phyloP scores from a whole-genome alignment of 352 stramenopile genomes.

The Globisporangium rhizosaccharum region DNA sequence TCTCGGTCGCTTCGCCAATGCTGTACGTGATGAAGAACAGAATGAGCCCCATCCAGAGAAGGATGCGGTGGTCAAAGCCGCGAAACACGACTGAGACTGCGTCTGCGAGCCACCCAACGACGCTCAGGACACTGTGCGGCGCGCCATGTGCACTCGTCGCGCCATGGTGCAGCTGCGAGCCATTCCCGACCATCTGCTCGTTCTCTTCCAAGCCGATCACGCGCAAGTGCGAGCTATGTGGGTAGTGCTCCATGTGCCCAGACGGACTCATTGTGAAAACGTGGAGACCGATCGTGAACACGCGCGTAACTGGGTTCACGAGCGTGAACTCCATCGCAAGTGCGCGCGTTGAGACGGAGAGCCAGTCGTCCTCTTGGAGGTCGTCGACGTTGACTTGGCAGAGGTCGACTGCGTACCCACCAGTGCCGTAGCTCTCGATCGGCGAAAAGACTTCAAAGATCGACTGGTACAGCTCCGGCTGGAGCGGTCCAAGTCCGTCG shows the following conservation, averaged over 20 bases:
- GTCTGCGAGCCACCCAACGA: neutral
- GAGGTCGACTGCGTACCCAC: slow-evolving; percentile 73
- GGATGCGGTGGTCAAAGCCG: slow-evolving; percentile 48
- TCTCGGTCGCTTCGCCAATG: slow-evolving; percentile 71
- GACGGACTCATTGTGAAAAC: slow-evolving; percentile 79
- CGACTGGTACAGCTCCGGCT: slow-evolving; percentile 53
- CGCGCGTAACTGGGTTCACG: slow-evolving; percentile 84
- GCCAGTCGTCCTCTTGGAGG: slow-evolving; percentile 63
- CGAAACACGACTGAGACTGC: slow-evolving; percentile 18
- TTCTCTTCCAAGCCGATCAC: slow-evolving; percentile 71
- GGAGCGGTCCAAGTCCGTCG: slow-evolving; percentile 51
- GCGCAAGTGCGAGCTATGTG: slow-evolving; percentile 76
- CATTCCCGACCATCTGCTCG: slow-evolving; percentile 17
- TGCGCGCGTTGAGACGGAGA: slow-evolving; percentile 76
- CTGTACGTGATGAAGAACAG: slow-evolving; percentile 78
- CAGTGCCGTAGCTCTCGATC: slow-evolving; percentile 48
- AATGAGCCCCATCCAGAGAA: slow-evolving; percentile 62
- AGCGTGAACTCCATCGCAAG: slow-evolving; percentile 84
- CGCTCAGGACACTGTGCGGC: neutral
- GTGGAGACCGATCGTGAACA: slow-evolving; percentile 85
- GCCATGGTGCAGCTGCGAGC: neutral
- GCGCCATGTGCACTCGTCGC: neutral
- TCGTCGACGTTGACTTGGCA: slow-evolving; percentile 55
- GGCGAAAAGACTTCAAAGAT: slow-evolving; percentile 39
- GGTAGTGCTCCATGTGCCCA: slow-evolving; percentile 75